These are phyloP conservation scores for Trichoderma polysporum DNA, from an alignment of 2,329 filamentous ascomycete genomes.

Conservation along the genomic window DNA sequence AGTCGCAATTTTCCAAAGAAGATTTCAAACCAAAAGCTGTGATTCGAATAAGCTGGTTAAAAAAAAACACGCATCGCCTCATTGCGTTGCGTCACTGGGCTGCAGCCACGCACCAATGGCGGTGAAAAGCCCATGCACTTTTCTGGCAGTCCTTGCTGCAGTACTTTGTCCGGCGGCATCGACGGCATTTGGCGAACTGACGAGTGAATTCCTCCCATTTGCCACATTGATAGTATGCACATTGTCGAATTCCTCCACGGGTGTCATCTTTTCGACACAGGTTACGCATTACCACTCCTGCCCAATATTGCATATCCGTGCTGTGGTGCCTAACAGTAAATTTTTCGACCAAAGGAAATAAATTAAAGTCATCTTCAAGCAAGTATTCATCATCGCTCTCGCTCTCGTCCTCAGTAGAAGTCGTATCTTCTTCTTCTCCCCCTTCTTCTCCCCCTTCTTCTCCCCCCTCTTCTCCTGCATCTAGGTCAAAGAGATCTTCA, in stretches of 20 bases:
- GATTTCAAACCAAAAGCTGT: constrained; percentile 31
- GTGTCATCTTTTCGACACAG: constrained; percentile 97
- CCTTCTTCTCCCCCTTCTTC: constrained; percentile 62
- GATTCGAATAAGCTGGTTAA: not conserved
- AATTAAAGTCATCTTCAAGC: constrained; percentile 92
- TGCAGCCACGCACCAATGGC: constrained; percentile 92
- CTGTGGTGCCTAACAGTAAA: constrained; percentile 95
- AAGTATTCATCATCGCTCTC: constrained; percentile 82
- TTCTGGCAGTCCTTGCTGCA: constrained; percentile 99
- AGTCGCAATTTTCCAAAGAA: constrained; percentile 35
- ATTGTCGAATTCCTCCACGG: constrained; percentile 90
- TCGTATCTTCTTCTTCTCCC: constrained; percentile 51
- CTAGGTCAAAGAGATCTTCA: constrained; percentile 76
- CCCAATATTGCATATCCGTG: constrained; percentile 99
- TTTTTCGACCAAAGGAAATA: constrained; percentile 96
- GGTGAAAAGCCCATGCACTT: constrained; percentile 96
- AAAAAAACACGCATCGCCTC: no score
- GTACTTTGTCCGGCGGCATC: constrained; percentile 95
- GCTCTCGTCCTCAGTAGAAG: constrained; percentile 46
- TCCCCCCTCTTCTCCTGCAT: constrained; percentile 61
- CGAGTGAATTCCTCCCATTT: constrained; percentile 97
- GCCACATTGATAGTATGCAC: constrained; percentile 95
- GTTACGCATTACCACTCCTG: constrained; percentile 97
- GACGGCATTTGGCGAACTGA: constrained; percentile 96
- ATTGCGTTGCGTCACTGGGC: constrained; percentile 44